Evolutionary conservation across 2,329 filamentous ascomycete species (phyloP), one percentile per base, ranked within the genome.

Genomic region (Orbilia blumenaviensis): DNA sequence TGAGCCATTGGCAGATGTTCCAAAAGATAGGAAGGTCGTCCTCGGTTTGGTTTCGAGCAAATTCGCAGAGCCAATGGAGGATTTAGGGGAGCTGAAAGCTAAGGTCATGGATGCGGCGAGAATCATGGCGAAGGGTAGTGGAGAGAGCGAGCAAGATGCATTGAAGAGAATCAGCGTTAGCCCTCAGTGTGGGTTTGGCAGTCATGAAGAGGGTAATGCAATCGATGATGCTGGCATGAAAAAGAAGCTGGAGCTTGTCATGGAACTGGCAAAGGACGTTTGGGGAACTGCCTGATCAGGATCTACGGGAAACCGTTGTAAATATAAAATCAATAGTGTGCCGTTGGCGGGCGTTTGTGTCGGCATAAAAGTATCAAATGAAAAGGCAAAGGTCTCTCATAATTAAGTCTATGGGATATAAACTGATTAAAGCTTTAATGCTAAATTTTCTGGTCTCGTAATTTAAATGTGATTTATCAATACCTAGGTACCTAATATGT

Each of bases 111-210:
- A 85, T 77, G 89, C 89, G 0, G 91, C 90, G 1, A 87, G 90
- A 58, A 89, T 89, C 82, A 87, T 93, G 25, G 90, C 90, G 0
- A 86, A 90, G 82, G 91, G 91, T 0, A 89, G 86, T 63, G 87
- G 87, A 8, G 85, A 91, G 83, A 87, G 85, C 1, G 85, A 85
- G 50, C 87, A 92, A 81, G 87, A 92, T 81, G 90, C 90, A 0
- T 84, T 94, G 10, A 86, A 90, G 82, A 87, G 89, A 79, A 84
- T 93, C 54, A 86, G 86, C 66, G 86, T 92, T 16, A 91, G 88
- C 81, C 90, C 91, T 0, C 90, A 92, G 84, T 92, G 90, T 81
- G 90, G 89, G 4, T 91, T 91, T 82, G 91, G 90, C 36, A 92
- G 89, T 36, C 91, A 94, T 81, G 88, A 90, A 79, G 89, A 87